phyloP scores from a whole-genome alignment of 148 eudicot genomes.

The Chenopodium formosanum region DNA sequence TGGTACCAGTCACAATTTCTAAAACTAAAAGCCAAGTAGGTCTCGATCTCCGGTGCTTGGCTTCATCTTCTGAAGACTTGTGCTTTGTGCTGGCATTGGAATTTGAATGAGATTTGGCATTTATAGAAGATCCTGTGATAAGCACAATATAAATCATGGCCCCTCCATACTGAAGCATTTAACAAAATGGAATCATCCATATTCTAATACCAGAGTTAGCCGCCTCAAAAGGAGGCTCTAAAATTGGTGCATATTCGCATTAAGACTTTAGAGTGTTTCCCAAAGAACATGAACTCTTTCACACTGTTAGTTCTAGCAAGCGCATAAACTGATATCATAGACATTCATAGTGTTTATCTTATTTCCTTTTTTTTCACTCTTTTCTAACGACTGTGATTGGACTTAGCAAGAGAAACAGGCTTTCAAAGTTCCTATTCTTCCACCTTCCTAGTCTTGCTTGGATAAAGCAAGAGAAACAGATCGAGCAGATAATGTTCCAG shows the following conservation, averaged over 20 bases:
- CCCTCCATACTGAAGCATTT: background rate
- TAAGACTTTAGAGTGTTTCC: background rate
- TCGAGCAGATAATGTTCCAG: background rate
- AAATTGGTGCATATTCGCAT: background rate
- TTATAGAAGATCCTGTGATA: conserved; percentile 46
- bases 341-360: background rate
- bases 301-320: conserved; percentile 4
- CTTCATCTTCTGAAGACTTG: conserved; percentile 32
- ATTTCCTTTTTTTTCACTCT: background rate
- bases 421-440: background rate
- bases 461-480: background rate
- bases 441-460: background rate
- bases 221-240: conserved; percentile 1
- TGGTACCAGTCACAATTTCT: conserved; percentile 73
- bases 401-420: too few species aligned
- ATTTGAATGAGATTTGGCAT: conserved; percentile 44
- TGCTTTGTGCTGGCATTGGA: conserved; percentile 34
- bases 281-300: background rate
- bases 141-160: background rate
- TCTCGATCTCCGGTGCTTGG: conserved; percentile 50
- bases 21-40: conserved; percentile 77
- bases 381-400: background rate
- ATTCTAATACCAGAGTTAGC: background rate
- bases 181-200: background rate
- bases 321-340: background rate